Evolutionary conservation across 257 asterid species (phyloP), one percentile per base, ranked within the genome.

Genomic region (Jacaranda copaia): DNA sequence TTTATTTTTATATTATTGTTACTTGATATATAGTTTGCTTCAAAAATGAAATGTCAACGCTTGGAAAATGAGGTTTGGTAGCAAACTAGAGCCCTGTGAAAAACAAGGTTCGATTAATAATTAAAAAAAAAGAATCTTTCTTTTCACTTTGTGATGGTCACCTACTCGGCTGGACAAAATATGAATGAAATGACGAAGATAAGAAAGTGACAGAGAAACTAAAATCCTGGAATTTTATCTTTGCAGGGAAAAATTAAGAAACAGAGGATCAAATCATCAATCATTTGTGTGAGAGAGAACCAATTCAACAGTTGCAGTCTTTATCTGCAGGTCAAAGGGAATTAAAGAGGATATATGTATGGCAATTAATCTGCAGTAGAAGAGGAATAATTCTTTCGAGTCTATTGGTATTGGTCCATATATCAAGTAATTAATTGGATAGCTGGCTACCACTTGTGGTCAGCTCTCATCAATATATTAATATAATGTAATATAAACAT

Each of bases 161-260:
- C 77, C 68, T 25, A 72, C 68, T 14, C 40, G 20, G 2, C 12
- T 25, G 62, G 62, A 19, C 40, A 20, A 36, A 55, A 5, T 7
- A 40, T 15, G 4, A 52, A 6, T 5, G 6, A 8, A 25, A 62
- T 10, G 38, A 7, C 1, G 12, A 16, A 67, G 58, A 76, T 55
- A 67, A 52, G 75, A 77, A 57, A 57, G 75, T 68, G 75, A 77
- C 36, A 46, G 45, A 48, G 36, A 68, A 77, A 77, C 76, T 56
- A 68, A n/a, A 57, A 4, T 3, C 16, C 48, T 20, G 9, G 38
- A 8, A 19, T 76, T 48, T 58, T 42, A 51, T 35, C 9, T 10
- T 16, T 32, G 25, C 35, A 12, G 4, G 53, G 53, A 12, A 48
- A 48, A 48, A 8, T 3, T 8, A 48, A 8, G 60, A 36, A 5